Conservation (phyloP, 345 rosid species). For the Cochlearia excelsa region DNA sequence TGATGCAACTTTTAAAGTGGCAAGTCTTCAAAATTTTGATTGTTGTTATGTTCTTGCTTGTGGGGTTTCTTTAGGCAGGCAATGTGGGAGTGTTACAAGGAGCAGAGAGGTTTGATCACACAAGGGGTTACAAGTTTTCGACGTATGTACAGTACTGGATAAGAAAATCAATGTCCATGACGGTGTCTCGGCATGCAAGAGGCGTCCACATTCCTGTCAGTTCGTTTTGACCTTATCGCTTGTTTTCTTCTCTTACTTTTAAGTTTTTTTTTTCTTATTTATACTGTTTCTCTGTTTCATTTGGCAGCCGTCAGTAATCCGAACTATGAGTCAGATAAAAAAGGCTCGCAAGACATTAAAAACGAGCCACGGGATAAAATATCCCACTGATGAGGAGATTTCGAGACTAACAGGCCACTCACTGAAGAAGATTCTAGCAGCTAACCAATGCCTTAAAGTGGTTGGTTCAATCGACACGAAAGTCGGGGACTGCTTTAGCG, state of each 20-base stretch:
- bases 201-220: slow-evolving; percentile 72
- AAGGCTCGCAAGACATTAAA: slow-evolving; percentile 61
- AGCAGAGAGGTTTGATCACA: slow-evolving; percentile 76
- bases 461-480: slow-evolving; percentile 78
- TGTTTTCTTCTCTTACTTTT: neutral
- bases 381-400: slow-evolving; percentile 57
- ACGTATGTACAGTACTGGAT: slow-evolving; percentile 91
- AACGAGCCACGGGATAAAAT: slow-evolving; percentile 47
- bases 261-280: neutral
- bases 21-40: neutral
- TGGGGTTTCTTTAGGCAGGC: slow-evolving; percentile 56
- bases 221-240: slow-evolving; percentile 10
- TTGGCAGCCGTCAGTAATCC: slow-evolving; percentile 46
- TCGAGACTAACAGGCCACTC: slow-evolving; percentile 60
- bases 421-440: slow-evolving; percentile 63
- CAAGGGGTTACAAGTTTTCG: slow-evolving; percentile 79
- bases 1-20: neutral
- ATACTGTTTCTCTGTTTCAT: neutral
- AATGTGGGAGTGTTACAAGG: slow-evolving; percentile 75
- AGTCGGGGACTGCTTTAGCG: slow-evolving; percentile 44
- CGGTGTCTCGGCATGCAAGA: slow-evolving; percentile 57
- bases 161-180: slow-evolving; percentile 60
- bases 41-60: slow-evolving; percentile 14
- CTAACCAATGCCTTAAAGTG: slow-evolving; percentile 61
- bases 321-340: slow-evolving; percentile 52